phyloP scores from a whole-genome alignment of 2,329 filamentous ascomycete species.

The Fusarium virguliforme region DNA sequence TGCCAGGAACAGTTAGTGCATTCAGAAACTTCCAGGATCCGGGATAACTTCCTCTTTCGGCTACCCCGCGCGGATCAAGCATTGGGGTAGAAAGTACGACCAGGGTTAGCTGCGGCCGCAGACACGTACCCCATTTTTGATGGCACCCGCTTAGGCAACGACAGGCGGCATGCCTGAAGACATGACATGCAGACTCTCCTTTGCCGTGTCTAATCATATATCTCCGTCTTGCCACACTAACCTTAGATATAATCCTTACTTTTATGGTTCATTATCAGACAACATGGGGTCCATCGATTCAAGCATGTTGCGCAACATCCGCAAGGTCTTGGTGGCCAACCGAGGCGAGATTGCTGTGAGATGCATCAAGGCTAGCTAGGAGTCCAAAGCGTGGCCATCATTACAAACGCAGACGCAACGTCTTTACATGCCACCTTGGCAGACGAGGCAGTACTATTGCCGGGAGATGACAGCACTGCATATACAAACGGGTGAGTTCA shows the following conservation, averaged over 20 bases:
- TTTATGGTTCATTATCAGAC: neutral
- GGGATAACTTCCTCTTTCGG: constrained; percentile 2
- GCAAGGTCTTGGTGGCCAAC: constrained; percentile 69
- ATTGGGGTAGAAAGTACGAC: constrained; percentile 11
- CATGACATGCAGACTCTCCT: neutral
- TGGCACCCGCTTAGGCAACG: neutral
- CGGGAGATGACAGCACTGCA: neutral
- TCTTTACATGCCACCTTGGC: constrained; percentile 62
- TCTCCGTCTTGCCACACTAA: constrained; percentile 2
- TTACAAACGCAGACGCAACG: constrained; percentile 66
- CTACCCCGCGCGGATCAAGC: constrained; percentile 13
- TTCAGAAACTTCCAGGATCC: neutral
- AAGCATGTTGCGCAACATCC: constrained; percentile 12
- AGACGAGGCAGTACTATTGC: constrained; percentile 67
- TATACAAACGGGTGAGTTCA: constrained; percentile 5
- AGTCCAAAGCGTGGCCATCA: constrained; percentile 71
- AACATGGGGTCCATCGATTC: constrained; percentile 19
- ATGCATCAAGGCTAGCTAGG: constrained; percentile 62
- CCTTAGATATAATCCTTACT: neutral
- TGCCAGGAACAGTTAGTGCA: neutral
- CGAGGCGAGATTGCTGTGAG: constrained; percentile 72
- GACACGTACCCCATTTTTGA: constrained; percentile 13
- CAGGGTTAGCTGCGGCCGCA: constrained; percentile 15
- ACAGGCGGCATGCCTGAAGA: constrained; percentile 4
- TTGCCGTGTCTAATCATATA: constrained; percentile 6